Evolutionary conservation across 1,139 yeast species (phyloP).

Genomic region (Debaryomycetaceae sp.): DNA sequence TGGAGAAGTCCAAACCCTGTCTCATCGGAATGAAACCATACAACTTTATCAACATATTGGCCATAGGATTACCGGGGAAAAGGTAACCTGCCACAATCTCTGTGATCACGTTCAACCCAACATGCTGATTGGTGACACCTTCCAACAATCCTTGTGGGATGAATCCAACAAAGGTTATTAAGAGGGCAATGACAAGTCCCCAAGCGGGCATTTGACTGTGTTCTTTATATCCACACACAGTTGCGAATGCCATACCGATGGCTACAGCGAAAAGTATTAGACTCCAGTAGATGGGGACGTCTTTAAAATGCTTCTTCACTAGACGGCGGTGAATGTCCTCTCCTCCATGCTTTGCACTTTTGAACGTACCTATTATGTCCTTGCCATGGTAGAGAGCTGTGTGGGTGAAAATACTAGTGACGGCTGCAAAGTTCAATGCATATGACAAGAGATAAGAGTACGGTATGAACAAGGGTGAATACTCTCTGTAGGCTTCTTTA

Average conservation of each 20-base stretch:
- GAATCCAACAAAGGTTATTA: constrained; percentile 27
- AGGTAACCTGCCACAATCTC: constrained; percentile 33
- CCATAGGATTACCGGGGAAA: constrained; percentile 31
- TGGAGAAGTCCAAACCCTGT: constrained; percentile 16
- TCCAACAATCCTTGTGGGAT: constrained; percentile 36
- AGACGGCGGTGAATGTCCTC: constrained; percentile 38
- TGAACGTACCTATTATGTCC: constrained; percentile 27
- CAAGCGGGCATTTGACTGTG: constrained; percentile 32
- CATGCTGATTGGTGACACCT: constrained; percentile 37
- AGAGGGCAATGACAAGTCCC: constrained; percentile 31
- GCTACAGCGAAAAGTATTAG: constrained; percentile 23
- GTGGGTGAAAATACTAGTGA: constrained; percentile 35
- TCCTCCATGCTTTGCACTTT: constrained; percentile 25
- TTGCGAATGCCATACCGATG: constrained; percentile 28
- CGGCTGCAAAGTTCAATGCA: constrained; percentile 41
- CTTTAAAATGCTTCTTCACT: constrained; percentile 30
- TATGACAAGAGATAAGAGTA: constrained; percentile 35
- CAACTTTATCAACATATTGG: constrained; percentile 30
- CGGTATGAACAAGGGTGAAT: constrained; percentile 36
- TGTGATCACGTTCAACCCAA: constrained; percentile 29
- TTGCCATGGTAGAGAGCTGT: constrained; percentile 40
- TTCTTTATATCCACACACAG: constrained; percentile 18
- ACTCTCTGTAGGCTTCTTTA: constrained; percentile 23
- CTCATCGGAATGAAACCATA: constrained; percentile 27
- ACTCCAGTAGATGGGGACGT: constrained; percentile 43